Evolutionary conservation across 345 rosid species (phyloP).

Genomic region (Trapa incisa): DNA sequence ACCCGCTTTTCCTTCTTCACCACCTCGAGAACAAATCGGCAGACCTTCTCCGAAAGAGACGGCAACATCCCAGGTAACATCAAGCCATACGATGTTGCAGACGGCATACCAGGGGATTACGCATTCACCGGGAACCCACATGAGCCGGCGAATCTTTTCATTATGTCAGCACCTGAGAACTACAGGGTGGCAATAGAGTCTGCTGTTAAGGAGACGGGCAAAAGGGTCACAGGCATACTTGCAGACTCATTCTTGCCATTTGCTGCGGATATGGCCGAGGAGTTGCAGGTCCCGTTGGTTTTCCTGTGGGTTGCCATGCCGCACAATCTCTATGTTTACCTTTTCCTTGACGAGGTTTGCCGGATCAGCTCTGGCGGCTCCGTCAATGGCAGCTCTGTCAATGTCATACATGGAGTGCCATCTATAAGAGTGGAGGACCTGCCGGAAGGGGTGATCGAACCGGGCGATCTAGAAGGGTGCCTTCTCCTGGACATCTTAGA

Average conservation of each 20-base stretch:
- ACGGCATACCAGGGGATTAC: constrained; percentile 19
- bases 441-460: constrained; percentile 26
- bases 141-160: constrained; percentile 37
- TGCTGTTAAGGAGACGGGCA: constrained; percentile 30
- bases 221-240: constrained; percentile 28
- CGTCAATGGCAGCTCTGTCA: background rate
- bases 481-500: constrained; percentile 26
- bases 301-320: constrained; percentile 34
- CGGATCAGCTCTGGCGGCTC: constrained; percentile 8
- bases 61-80: constrained; percentile 20
- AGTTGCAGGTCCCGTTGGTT: constrained; percentile 32
- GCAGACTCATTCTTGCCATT: constrained; percentile 44
- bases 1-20: constrained; percentile 42
- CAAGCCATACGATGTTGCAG: constrained; percentile 18
- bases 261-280: constrained; percentile 26
- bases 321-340: constrained; percentile 26
- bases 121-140: constrained; percentile 20
- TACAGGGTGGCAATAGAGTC: constrained; percentile 16
- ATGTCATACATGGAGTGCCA: constrained; percentile 39
- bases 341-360: constrained; percentile 26
- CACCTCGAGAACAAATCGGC: constrained; percentile 26
- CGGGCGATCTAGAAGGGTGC: constrained; percentile 13
- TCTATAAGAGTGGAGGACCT: constrained; percentile 30
- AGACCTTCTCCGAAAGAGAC: constrained; percentile 10
- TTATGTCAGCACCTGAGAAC: constrained; percentile 21